A percentile compares a stretch with the other conserved stretches of the same genome.
Evolutionary conservation across 73 alveolate genomes (phyloP).

Genomic region (Paramecium caudatum): DNA sequence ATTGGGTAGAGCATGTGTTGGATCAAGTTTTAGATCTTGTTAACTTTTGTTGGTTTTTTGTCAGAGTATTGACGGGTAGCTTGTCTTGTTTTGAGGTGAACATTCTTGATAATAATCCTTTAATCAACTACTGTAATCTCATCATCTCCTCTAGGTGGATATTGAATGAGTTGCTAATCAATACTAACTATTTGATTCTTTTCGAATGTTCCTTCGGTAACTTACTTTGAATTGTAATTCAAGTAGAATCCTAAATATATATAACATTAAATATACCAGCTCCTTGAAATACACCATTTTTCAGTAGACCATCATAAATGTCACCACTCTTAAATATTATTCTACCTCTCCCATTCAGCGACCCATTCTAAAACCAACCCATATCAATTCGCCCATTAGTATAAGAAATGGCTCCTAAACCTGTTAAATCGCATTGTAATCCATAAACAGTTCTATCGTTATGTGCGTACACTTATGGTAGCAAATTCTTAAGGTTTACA

Average conservation of each 20-base stretch:
- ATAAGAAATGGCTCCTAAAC: constrained; percentile 35
- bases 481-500: background rate
- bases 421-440: constrained; percentile 57
- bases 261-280: background rate
- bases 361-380: constrained; percentile 64
- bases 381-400: constrained; percentile 42
- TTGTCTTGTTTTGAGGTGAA: constrained; percentile 5
- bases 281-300: constrained; percentile 56
- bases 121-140: background rate
- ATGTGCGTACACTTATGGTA: constrained; percentile 20
- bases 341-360: constrained; percentile 51
- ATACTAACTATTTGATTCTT: background rate
- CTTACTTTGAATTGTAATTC: constrained; percentile 24
- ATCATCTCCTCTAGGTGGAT: constrained; percentile 11
- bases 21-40: constrained; percentile 51
- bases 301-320: constrained; percentile 27
- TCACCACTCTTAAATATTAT: constrained; percentile 60
- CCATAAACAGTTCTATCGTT: constrained; percentile 64
- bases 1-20: constrained; percentile 54
- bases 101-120: constrained; percentile 9
- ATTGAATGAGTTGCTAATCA: background rate
- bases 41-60: background rate
- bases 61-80: background rate
- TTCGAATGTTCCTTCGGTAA: constrained; percentile 30
- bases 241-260: constrained; percentile 22